phyloP scores from a whole-genome alignment of 805 yeast genomes.

The Lipomyces japonicus region DNA sequence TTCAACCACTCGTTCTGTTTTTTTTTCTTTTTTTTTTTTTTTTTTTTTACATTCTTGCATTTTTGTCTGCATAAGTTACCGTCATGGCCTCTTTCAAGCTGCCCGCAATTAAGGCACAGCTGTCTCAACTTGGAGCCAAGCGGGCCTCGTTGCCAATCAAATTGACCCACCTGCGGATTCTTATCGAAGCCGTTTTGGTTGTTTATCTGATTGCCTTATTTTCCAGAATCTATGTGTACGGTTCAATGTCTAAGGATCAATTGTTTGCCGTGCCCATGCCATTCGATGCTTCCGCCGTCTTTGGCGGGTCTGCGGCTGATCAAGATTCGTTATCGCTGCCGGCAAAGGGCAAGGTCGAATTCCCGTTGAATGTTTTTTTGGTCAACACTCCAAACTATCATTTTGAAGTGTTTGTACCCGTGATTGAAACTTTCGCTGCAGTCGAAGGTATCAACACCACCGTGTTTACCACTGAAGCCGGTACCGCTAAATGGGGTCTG shows the following conservation, averaged over 20 bases:
- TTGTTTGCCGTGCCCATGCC: constrained; percentile 11
- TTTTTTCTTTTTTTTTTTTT: too few relatives aligned
- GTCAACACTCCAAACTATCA: constrained; percentile 17
- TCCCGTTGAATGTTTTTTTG: constrained; percentile 7
- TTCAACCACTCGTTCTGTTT: too few relatives aligned
- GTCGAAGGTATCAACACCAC: constrained; percentile 5
- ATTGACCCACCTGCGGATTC: not conserved
- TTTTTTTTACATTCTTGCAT: too few relatives aligned
- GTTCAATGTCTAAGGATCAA: constrained; percentile 5
- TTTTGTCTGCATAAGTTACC: too few relatives aligned
- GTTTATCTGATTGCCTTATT: constrained; percentile 12
- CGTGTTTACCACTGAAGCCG: constrained; percentile 16
- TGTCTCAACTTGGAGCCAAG: not conserved
- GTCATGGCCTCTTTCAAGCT: too few relatives aligned
- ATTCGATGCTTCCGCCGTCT: not conserved
- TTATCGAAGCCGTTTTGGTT: constrained; percentile 6
- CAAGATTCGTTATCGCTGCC: not conserved
- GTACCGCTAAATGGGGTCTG: constrained; percentile 22
- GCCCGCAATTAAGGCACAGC: not conserved
- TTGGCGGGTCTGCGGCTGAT: not conserved
- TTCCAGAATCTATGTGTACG: constrained; percentile 13
- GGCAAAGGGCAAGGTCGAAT: not conserved
- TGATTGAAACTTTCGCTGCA: constrained; percentile 2
- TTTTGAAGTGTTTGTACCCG: constrained; percentile 13
- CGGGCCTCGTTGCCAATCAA: not conserved